phyloP scores from a whole-genome alignment of 2,329 filamentous ascomycete genomes.

The Aspergillus terreus region DNA sequence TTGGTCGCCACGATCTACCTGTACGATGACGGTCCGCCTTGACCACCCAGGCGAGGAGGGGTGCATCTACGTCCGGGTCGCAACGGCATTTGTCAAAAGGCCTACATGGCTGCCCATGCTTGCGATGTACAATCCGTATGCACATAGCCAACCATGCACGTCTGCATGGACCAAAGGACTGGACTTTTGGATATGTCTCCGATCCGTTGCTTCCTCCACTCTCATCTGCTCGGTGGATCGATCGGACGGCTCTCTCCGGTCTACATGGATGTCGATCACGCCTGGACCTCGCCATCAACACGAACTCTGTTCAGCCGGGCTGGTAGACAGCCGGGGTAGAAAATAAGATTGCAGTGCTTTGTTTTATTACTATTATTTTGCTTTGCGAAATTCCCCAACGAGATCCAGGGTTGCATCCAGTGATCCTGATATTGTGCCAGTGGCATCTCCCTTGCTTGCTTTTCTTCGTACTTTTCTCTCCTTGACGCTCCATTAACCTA shows the following conservation, averaged over 20 bases:
- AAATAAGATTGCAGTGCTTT: not conserved
- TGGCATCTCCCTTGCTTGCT: constrained; percentile 19
- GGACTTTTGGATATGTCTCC: constrained; percentile 15
- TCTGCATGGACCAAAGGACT: constrained; percentile 4
- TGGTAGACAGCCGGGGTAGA: not conserved
- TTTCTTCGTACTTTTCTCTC: constrained; percentile 6
- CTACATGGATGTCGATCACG: constrained; percentile 10
- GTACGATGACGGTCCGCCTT: constrained; percentile 3
- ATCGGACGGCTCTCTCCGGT: constrained; percentile 4
- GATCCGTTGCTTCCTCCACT: constrained; percentile 10
- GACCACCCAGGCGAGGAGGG: not conserved
- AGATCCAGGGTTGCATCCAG: constrained; percentile 3
- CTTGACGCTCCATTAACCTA: not conserved
- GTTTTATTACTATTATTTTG: not conserved
- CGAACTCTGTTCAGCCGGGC: constrained; percentile 2
- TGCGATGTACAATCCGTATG: not conserved
- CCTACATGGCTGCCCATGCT: not conserved
- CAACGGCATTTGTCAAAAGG: not conserved
- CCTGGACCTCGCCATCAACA: constrained; percentile 1
- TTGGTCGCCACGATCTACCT: constrained; percentile 9
- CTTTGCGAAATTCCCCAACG: not conserved
- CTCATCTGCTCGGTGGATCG: constrained; percentile 6
- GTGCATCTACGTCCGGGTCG: not conserved
- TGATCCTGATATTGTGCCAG: constrained; percentile 2
- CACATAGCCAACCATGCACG: constrained; percentile 5